Conservation (phyloP, 768 basidiomycete species). For the Phylloporus rhodoxanthus region DNA sequence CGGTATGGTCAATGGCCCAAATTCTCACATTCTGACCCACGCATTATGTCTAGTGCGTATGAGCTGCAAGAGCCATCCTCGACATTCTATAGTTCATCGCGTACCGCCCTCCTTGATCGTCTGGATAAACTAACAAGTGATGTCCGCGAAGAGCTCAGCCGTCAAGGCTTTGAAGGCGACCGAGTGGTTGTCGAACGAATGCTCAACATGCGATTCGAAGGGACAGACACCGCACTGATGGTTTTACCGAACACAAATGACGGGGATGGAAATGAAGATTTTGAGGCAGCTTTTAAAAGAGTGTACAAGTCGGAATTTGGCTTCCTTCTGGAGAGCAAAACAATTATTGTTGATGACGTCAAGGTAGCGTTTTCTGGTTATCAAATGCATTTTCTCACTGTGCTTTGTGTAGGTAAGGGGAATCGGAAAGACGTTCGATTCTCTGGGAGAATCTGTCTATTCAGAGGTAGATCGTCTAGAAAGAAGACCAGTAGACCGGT, state of each 20-base stretch:
- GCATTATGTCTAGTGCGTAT: constrained; percentile 49
- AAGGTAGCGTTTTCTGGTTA: constrained; percentile 44
- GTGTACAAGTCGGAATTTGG: constrained; percentile 87
- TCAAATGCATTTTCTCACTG: neutral
- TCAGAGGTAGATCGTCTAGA: constrained; percentile 58
- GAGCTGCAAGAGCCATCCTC: constrained; percentile 91
- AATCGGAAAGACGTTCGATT: constrained; percentile 85
- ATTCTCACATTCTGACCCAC: neutral
- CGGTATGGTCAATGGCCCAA: constrained; percentile 32
- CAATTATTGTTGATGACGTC: constrained; percentile 85
- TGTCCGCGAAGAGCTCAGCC: constrained; percentile 60
- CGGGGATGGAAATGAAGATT: constrained; percentile 61
- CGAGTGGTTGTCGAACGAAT: constrained; percentile 74
- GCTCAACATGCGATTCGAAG: constrained; percentile 91
- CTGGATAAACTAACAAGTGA: constrained; percentile 62
- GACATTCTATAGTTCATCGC: constrained; percentile 60
- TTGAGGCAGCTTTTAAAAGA: constrained; percentile 71
- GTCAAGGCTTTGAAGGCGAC: constrained; percentile 74
- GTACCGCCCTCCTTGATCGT: constrained; percentile 49
- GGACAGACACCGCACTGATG: constrained; percentile 92
- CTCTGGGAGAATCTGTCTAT: constrained; percentile 73
- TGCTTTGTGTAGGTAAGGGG: constrained; percentile 59
- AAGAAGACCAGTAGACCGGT: constrained; percentile 32
- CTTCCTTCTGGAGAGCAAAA: constrained; percentile 80
- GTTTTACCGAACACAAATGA: constrained; percentile 50